phyloP scores from a whole-genome alignment of 345 rosid genomes.

The Arabis alpina region DNA sequence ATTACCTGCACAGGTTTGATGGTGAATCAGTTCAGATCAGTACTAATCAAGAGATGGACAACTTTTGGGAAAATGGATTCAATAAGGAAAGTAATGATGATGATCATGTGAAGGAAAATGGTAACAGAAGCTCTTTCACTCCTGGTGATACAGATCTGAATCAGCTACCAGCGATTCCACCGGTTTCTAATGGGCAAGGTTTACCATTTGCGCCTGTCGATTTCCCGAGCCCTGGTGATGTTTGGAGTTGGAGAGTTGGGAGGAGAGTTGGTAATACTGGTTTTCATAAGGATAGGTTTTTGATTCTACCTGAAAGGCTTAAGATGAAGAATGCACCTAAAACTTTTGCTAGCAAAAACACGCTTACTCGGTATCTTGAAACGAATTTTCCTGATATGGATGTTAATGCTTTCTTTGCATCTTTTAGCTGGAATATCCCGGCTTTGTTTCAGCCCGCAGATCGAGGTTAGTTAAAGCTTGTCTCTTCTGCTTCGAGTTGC shows the following conservation, averaged over 20 bases:
- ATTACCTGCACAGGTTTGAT: slow-evolving; percentile 29
- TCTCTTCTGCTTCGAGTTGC: neutral
- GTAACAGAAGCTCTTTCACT: slow-evolving; percentile 37
- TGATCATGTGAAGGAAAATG: slow-evolving; percentile 27
- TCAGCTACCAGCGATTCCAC: slow-evolving; percentile 50
- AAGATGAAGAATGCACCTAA: slow-evolving; percentile 21
- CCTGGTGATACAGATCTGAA: slow-evolving; percentile 40
- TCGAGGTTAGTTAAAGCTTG: slow-evolving; percentile 42
- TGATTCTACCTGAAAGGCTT: slow-evolving; percentile 63
- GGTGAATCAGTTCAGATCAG: slow-evolving; percentile 10
- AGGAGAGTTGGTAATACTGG: slow-evolving; percentile 58
- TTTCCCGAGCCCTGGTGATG: slow-evolving; percentile 81
- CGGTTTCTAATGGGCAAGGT: slow-evolving; percentile 62
- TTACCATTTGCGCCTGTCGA: slow-evolving; percentile 84
- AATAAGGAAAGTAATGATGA: neutral
- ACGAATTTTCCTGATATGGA: slow-evolving; percentile 58
- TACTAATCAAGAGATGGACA: slow-evolving; percentile 28
- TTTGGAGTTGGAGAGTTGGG: slow-evolving; percentile 91
- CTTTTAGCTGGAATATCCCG: slow-evolving; percentile 81
- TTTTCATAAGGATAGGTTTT: slow-evolving; percentile 57
- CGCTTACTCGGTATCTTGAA: slow-evolving; percentile 55
- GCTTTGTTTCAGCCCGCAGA: slow-evolving; percentile 41
- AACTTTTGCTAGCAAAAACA: slow-evolving; percentile 58
- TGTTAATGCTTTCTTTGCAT: slow-evolving; percentile 60
- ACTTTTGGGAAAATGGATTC: slow-evolving; percentile 44